phyloP scores from a whole-genome alignment of 192 early-diverging fungal species.

The Spizellomyces punctatus region DNA sequence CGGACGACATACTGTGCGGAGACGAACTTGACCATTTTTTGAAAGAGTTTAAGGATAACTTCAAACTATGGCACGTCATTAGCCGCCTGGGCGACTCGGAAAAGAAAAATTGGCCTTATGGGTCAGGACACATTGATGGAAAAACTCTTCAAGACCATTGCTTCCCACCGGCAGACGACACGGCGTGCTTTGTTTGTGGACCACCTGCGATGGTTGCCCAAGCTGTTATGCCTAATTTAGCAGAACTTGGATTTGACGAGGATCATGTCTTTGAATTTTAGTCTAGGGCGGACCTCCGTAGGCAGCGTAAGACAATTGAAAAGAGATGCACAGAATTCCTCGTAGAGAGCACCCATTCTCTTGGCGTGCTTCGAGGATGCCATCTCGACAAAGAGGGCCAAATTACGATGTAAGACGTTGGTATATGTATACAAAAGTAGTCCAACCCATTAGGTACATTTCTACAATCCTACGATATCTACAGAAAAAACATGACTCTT shows the following conservation, averaged over 20 bases:
- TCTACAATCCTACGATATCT: no score
- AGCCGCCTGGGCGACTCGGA: background rate
- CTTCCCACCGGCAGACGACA: background rate
- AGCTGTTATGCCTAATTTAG: constrained; percentile 7
- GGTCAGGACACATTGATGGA: background rate
- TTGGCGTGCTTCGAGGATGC: no score
- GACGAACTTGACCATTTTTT: background rate
- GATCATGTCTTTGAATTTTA: constrained; percentile 16
- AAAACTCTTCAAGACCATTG: background rate
- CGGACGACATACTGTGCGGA: background rate
- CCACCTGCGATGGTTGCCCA: constrained; percentile 16
- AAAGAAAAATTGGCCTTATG: background rate
- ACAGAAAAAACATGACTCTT: no score
- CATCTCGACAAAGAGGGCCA: no score
- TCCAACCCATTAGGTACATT: no score
- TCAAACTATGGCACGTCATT: constrained; percentile 2
- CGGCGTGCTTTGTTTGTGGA: constrained; percentile 1
- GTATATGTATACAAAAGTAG: no score
- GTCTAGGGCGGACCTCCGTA: no score
- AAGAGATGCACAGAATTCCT: no score
- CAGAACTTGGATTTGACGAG: constrained; percentile 8
- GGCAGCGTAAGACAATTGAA: no score
- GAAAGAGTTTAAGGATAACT: background rate
- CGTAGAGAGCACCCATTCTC: no score
- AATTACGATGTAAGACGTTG: no score